These are phyloP conservation scores for Harrya chromipes DNA, from an alignment of 768 basidiomycete genomes.

Conservation along the genomic window DNA sequence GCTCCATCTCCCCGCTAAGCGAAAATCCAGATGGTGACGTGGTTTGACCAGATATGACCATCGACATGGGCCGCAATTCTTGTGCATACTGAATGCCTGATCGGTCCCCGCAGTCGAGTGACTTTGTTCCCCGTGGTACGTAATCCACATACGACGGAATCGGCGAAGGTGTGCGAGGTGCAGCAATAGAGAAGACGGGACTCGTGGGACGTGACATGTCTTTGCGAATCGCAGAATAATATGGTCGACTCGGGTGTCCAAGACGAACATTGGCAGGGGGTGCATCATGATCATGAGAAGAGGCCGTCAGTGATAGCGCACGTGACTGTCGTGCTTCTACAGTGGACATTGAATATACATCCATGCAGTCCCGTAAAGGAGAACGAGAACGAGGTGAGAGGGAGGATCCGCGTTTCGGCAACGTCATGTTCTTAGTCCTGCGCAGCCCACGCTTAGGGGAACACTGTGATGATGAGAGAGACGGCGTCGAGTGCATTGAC, in stretches of 20 bases:
- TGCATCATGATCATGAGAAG: conserved; percentile 19
- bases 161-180: conserved; percentile 28
- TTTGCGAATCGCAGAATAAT: conserved; percentile 54
- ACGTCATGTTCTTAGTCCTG: conserved; percentile 37
- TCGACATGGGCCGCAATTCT: conserved; percentile 29
- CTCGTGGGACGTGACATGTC: conserved; percentile 42
- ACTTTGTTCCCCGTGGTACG: conserved; percentile 30
- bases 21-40: conserved; percentile 43
- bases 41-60: conserved; percentile 22
- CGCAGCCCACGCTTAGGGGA: conserved; percentile 36
- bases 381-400: conserved; percentile 20
- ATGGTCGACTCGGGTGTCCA: conserved; percentile 52
- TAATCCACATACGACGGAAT: conserved; percentile 23
- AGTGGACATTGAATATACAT: conserved; percentile 13
- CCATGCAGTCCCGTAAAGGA: conserved; percentile 22
- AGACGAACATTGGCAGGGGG: conserved; percentile 33
- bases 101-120: conserved; percentile 29
- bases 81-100: conserved; percentile 14
- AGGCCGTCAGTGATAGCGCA: conserved; percentile 18
- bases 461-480: conserved; percentile 23
- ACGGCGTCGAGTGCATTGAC: conserved; percentile 21
- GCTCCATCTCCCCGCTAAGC: conserved; percentile 57
- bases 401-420: conserved; percentile 29
- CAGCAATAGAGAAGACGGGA: conserved; percentile 25
- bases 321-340: conserved; percentile 21